phyloP scores from a whole-genome alignment of 257 asterid genomes.

The Hygrophila difformis region DNA sequence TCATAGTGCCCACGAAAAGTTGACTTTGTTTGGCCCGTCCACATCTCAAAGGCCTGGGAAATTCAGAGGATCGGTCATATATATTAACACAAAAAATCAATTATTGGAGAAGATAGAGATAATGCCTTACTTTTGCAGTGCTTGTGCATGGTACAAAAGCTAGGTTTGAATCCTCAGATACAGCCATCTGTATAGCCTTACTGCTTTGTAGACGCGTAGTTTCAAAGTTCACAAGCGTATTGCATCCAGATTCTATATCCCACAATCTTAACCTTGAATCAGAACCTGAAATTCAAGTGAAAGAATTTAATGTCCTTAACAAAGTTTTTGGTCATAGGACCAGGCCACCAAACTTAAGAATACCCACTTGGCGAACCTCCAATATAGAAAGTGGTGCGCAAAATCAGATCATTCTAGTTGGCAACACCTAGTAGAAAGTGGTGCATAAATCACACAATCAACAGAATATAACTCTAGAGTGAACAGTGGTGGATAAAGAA shows the following conservation, averaged over 20 bases:
- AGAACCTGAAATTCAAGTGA: slow-evolving; percentile 54
- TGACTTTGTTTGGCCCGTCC: slow-evolving; percentile 78
- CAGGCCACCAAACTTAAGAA: no score
- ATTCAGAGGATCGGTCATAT: slow-evolving; percentile 16
- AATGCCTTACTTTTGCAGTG: slow-evolving; percentile 47
- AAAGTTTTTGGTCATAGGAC: no score
- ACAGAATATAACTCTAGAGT: no score
- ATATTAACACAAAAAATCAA: slow-evolving; percentile 1
- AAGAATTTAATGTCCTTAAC: no score
- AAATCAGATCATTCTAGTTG: no score
- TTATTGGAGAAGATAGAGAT: slow-evolving; percentile 6
- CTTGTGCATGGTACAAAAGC: slow-evolving; percentile 90
- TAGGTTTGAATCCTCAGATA: slow-evolving; percentile 55
- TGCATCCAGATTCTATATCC: slow-evolving; percentile 95
- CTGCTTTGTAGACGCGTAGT: slow-evolving; percentile 72
- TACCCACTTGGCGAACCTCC: no score
- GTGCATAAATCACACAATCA: no score
- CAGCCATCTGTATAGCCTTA: slow-evolving; percentile 75
- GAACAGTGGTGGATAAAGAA: no score
- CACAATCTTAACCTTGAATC: slow-evolving; percentile 94
- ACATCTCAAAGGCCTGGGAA: slow-evolving; percentile 69
- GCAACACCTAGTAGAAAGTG: no score
- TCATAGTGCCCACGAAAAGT: slow-evolving; percentile 83
- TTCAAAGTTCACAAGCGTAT: slow-evolving; percentile 87
- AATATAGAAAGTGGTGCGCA: no score